These are phyloP conservation scores for Hyaloscypha finlandica DNA, from an alignment of 495 filamentous ascomycete genomes.

Conservation along the genomic window DNA sequence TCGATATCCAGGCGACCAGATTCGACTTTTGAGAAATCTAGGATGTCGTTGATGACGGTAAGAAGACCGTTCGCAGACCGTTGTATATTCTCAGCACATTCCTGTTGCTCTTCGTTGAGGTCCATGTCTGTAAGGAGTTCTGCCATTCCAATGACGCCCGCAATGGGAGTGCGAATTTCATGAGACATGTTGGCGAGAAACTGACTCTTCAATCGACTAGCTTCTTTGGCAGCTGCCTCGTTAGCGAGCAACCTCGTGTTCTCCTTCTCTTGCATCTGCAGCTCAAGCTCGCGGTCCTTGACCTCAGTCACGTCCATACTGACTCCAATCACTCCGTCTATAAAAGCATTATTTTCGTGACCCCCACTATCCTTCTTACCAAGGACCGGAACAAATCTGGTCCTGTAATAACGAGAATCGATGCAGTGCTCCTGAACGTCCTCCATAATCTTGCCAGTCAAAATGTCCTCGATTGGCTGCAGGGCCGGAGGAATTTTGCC, in stretches of 20 bases:
- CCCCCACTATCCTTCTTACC: conserved; percentile 49
- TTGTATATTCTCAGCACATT: conserved; percentile 77
- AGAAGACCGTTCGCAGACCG: conserved; percentile 80
- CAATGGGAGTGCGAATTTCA: conserved; percentile 75
- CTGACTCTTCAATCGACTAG: conserved; percentile 67
- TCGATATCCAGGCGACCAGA: conserved; percentile 74
- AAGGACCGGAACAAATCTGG: conserved; percentile 61
- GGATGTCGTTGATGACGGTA: conserved; percentile 86
- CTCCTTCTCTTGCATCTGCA: conserved; percentile 59
- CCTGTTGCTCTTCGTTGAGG: conserved; percentile 66
- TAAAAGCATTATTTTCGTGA: conserved; percentile 43
- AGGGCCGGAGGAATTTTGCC: conserved; percentile 48
- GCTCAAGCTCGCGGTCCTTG: conserved; percentile 55
- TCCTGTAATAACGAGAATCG: conserved; percentile 60
- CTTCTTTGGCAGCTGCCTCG: conserved; percentile 68
- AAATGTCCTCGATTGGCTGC: conserved; percentile 56
- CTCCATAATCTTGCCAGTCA: conserved; percentile 52
- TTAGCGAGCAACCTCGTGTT: conserved; percentile 64
- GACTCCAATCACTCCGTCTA: conserved; percentile 68
- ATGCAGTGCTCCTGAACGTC: conserved; percentile 48
- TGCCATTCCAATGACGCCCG: conserved; percentile 73
- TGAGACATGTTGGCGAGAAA: conserved; percentile 84
- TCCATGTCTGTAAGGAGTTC: conserved; percentile 69
- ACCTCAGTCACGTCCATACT: conserved; percentile 71
- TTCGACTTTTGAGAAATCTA: conserved; percentile 88